These are phyloP conservation scores for Boletus edulis DNA, from an alignment of 768 basidiomycete species.

Conservation along the genomic window DNA sequence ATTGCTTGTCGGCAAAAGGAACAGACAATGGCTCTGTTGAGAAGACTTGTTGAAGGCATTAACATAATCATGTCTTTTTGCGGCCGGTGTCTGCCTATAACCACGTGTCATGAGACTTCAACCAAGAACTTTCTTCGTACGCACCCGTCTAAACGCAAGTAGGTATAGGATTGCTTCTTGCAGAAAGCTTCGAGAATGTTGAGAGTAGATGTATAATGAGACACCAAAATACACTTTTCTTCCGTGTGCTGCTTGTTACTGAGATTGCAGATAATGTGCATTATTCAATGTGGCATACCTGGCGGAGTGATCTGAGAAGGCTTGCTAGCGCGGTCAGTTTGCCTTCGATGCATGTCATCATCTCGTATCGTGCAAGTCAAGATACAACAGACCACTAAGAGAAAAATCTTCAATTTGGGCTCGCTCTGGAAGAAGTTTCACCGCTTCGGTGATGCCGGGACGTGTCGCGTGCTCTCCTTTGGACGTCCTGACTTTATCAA, in stretches of 20 bases:
- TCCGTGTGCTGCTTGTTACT: slow-evolving; percentile 55
- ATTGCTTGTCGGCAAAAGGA: background rate
- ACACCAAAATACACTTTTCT: slow-evolving; percentile 94
- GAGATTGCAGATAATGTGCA: background rate
- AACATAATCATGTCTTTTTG: slow-evolving; percentile 83
- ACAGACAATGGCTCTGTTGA: slow-evolving; percentile 67
- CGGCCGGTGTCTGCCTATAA: slow-evolving; percentile 66
- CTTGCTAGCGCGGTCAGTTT: slow-evolving; percentile 69
- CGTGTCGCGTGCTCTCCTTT: slow-evolving; percentile 41
- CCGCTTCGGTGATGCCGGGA: slow-evolving; percentile 56
- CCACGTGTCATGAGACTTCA: background rate
- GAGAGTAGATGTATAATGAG: slow-evolving; percentile 95
- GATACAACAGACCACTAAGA: slow-evolving; percentile 62
- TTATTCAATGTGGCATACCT: slow-evolving; percentile 37
- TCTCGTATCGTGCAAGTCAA: background rate
- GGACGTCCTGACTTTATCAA: slow-evolving; percentile 55
- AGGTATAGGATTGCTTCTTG: slow-evolving; percentile 70
- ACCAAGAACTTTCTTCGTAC: background rate
- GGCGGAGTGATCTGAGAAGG: slow-evolving; percentile 58
- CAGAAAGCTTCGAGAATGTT: slow-evolving; percentile 90
- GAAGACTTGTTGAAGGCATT: slow-evolving; percentile 82
- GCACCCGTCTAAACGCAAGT: slow-evolving; percentile 85
- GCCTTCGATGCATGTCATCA: slow-evolving; percentile 42
- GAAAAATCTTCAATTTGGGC: slow-evolving; percentile 67
- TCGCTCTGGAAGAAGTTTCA: slow-evolving; percentile 56